Percentiles rank a stretch among this genome's conserved stretches.
Conservation (phyloP, 495 filamentous ascomycete species). For the Penicillium ucsense region DNA sequence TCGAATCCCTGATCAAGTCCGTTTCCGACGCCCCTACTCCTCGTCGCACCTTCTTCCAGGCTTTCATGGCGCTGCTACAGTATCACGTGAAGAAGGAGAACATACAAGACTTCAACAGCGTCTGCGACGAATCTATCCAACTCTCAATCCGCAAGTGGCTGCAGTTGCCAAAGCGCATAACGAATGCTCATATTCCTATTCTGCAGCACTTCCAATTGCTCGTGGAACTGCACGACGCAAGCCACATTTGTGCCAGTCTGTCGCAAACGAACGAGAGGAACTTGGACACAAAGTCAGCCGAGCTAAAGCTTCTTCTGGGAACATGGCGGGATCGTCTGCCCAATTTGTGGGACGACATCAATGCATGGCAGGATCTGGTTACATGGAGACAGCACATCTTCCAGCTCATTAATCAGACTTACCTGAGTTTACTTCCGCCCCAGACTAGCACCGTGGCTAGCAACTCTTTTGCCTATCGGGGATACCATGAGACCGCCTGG, state of each 20-base stretch:
- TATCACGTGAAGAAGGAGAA: conserved; percentile 81
- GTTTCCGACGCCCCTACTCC: conserved; percentile 96
- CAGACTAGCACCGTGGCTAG: conserved; percentile 67
- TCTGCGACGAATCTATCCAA: conserved; percentile 94
- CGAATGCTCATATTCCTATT: conserved; percentile 89
- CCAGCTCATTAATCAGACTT: conserved; percentile 88
- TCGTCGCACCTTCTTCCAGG: conserved; percentile 88
- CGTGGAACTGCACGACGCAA: conserved; percentile 97
- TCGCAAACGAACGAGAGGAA: conserved; percentile 73
- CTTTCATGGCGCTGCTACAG: conserved; percentile 93
- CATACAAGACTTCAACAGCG: conserved; percentile 67
- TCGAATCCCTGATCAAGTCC: conserved; percentile 86
- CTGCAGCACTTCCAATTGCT: conserved; percentile 97
- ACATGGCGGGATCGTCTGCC: conserved; percentile 94
- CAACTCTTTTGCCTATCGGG: conserved; percentile 91
- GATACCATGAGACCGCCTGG: conserved; percentile 98
- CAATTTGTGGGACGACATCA: conserved; percentile 99
- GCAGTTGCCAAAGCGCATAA: conserved; percentile 84
- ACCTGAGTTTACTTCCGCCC: conserved; percentile 74
- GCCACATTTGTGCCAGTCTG: conserved; percentile 85
- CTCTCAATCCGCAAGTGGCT: conserved; percentile 97
- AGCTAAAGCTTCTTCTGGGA: conserved; percentile 86
- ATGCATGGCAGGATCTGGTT: conserved; percentile 96
- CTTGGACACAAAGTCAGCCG: conserved; percentile 86
- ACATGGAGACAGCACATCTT: conserved; percentile 99